Conservation (phyloP, 73 alveolate species). For the Tetrahymena malaccensis region DNA sequence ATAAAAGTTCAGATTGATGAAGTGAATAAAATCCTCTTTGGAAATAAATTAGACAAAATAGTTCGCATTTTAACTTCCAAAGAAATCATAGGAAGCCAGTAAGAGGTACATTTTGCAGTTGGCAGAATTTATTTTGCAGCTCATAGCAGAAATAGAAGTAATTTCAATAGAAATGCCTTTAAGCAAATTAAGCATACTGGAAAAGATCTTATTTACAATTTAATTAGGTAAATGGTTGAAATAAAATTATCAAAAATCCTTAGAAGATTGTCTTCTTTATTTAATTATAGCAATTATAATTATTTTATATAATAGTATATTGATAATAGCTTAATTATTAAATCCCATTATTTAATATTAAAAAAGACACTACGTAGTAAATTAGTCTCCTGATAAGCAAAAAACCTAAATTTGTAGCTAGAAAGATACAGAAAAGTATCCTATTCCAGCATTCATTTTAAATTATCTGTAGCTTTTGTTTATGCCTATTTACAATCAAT, state of each 20-base stretch:
- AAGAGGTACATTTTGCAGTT: conserved; percentile 33
- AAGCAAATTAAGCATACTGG: conserved; percentile 12
- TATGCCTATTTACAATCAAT: conserved; percentile 9
- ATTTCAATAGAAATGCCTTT: conserved; percentile 6
- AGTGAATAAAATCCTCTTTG: background rate
- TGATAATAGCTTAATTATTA: background rate
- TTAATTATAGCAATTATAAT: no score
- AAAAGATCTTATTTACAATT: conserved; percentile 24
- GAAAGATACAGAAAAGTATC: conserved; percentile 3
- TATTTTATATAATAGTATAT: no score
- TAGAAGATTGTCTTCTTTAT: no score
- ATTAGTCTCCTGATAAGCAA: background rate
- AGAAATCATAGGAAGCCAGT: background rate
- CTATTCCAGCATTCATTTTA: conserved; percentile 7
- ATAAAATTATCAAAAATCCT: background rate
- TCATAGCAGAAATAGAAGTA: conserved; percentile 16
- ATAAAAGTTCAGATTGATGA: background rate
- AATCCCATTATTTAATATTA: background rate
- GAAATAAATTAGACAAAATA: background rate
- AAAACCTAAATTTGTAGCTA: background rate
- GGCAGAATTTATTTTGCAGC: conserved; percentile 42
- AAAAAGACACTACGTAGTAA: background rate
- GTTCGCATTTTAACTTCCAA: background rate
- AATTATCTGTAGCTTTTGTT: conserved; percentile 18
- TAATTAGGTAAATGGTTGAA: background rate